Evolutionary conservation across 805 yeast genomes (phyloP).

Genomic region (Tetrapisispora namnaoensis): DNA sequence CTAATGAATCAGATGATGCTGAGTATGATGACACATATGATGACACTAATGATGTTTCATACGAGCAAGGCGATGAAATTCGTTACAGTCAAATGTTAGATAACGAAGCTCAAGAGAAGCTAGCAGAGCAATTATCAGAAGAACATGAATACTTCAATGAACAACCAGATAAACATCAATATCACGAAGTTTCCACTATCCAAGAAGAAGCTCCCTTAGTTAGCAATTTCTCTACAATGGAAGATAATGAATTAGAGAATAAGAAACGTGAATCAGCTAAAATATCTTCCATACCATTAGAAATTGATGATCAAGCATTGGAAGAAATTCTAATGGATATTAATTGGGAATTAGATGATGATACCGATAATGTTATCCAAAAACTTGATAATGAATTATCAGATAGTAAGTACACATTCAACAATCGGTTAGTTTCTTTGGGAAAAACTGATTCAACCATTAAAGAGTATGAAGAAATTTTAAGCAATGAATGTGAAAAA

Average conservation of each 20-base stretch:
- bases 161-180: conserved; percentile 4
- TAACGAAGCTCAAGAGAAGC: neutral
- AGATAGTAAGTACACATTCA: conserved; percentile 51
- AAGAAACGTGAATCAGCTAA: neutral
- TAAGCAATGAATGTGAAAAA: conserved; percentile 44
- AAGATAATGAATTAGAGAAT: neutral
- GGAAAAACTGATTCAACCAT: conserved; percentile 37
- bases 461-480: conserved; percentile 33
- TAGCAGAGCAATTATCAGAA: neutral
- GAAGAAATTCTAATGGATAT: conserved; percentile 64
- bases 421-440: conserved; percentile 45
- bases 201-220: conserved; percentile 19
- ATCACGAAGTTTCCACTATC: conserved; percentile 26
- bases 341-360: conserved; percentile 65
- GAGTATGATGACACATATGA: conserved; percentile 17
- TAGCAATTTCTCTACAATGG: neutral
- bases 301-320: conserved; percentile 24
- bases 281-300: conserved; percentile 4
- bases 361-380: conserved; percentile 45
- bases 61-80: conserved; percentile 28
- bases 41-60: conserved; percentile 26
- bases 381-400: conserved; percentile 52
- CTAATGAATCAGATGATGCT: neutral
- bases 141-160: conserved; percentile 6
- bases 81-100: conserved; percentile 15